A percentile compares a stretch with the other conserved stretches of the same genome.
These are phyloP conservation scores for Trichoderma guizhouense DNA, from an alignment of 2,329 filamentous ascomycete genomes.

Conservation along the genomic window DNA sequence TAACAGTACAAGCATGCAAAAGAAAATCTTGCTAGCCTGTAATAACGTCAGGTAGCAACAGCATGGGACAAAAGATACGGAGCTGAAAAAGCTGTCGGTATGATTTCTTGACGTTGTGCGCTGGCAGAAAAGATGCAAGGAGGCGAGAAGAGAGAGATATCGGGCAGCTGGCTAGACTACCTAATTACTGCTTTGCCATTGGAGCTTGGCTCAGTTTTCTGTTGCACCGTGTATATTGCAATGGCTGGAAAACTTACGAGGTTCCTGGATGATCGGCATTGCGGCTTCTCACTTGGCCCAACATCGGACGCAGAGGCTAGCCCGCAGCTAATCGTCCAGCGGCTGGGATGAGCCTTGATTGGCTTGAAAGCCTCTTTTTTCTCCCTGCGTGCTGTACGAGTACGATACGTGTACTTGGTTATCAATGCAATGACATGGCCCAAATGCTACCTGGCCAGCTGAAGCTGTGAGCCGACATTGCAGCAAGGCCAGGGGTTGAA, in stretches of 20 bases:
- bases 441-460: conserved; percentile 13
- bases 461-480: not conserved
- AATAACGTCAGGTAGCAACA: not conserved
- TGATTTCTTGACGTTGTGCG: not conserved
- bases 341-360: conserved; percentile 2
- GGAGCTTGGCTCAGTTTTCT: not conserved
- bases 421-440: not conserved
- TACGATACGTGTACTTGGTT: not conserved
- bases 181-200: not conserved
- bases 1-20: not conserved
- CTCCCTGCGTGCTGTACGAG: not conserved
- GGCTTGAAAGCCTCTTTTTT: not conserved
- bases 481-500: not conserved
- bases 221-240: not conserved
- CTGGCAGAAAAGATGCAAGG: conserved; percentile 6
- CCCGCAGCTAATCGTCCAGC: not conserved
- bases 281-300: not conserved
- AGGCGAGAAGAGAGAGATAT: not conserved
- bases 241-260: not conserved
- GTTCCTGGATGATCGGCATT: conserved; percentile 16
- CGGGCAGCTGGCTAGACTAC: not conserved
- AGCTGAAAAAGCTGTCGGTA: not conserved
- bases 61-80: not conserved
- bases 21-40: not conserved
- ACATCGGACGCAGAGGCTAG: not conserved